These are phyloP conservation scores for Rhododendron ferrugineum DNA, from an alignment of 148 eudicot species.

Conservation along the genomic window DNA sequence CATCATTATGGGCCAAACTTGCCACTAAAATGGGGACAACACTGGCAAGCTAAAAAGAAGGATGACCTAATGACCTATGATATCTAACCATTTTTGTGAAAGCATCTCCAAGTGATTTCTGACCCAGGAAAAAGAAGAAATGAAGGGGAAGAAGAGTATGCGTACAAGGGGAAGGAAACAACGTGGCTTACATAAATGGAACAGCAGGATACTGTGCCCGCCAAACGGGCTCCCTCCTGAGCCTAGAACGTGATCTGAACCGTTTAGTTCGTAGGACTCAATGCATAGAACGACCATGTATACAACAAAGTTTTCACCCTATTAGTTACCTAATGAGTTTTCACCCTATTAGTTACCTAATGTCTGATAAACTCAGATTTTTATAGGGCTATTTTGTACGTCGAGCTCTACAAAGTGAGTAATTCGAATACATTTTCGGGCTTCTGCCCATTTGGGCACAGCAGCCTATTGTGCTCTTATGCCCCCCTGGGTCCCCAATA, in stretches of 20 bases:
- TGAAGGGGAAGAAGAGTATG: neutral
- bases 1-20: neutral
- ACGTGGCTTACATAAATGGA: neutral
- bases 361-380: neutral
- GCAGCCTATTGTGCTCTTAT: neutral
- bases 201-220: neutral
- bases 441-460: neutral
- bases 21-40: neutral
- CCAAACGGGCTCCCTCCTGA: neutral
- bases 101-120: constrained; percentile 6
- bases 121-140: neutral
- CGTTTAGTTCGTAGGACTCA: neutral
- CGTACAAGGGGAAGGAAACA: neutral
- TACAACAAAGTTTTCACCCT: neutral
- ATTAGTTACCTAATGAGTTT: neutral
- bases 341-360: neutral
- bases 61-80: neutral
- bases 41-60: neutral
- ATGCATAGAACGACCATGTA: neutral
- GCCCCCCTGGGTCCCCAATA: constrained; percentile 1
- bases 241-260: neutral
- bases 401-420: neutral
- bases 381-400: neutral
- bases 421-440: neutral
- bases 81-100: constrained; percentile 6